Evolutionary conservation across 176 grass and related monocot genomes (phyloP), one percentile per base, ranked within the genome.

Genomic region (Oropetium thomaeum): DNA sequence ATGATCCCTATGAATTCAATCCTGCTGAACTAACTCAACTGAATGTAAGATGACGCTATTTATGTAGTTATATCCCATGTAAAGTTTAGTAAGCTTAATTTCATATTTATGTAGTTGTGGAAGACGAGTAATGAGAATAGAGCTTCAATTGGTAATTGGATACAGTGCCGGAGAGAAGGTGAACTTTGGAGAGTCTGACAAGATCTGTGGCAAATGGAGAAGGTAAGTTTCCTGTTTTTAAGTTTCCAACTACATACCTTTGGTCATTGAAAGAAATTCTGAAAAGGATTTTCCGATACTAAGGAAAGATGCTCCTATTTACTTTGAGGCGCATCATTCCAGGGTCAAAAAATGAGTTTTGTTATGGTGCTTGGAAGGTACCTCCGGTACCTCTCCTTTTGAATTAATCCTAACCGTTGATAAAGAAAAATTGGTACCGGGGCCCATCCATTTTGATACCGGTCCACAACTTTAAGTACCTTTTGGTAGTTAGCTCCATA

Each of bases 121-220:
- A 80, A 76, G 73, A 79, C 7, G 8, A 83, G 71, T 62, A 75
- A 62, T 57, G 74, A 78, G 38, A 85, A 33, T 76, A 58, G 67
- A 75, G 71, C 76, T 72, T 89, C 84, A 73, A 79, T 83, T 76
- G 96, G 96, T 83, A 98, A 98, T 58, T 98, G 96, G 96, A 71
- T 98, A 77, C 91, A 98, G 67, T 98, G 96, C 76, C 78, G 62
- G n/a, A 45, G 96, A 92, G n/a, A 62, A 73, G 11, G 40, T 90
- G 77, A 78, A 85, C 58, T 45, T 45, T 67, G 48, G 76, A 48
- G 79, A 80, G 67, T 82, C 70, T 84, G 85, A 82, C 74, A 86
- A 95, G 44, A 65, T 98, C 58, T 98, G 96, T 35, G 91, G 91
- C 49, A 98, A 95, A 59, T 98, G 96, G 96, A 93, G 96, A 79